Conservation (phyloP, 2,329 filamentous ascomycete genomes). For the Zarea fungicola region DNA sequence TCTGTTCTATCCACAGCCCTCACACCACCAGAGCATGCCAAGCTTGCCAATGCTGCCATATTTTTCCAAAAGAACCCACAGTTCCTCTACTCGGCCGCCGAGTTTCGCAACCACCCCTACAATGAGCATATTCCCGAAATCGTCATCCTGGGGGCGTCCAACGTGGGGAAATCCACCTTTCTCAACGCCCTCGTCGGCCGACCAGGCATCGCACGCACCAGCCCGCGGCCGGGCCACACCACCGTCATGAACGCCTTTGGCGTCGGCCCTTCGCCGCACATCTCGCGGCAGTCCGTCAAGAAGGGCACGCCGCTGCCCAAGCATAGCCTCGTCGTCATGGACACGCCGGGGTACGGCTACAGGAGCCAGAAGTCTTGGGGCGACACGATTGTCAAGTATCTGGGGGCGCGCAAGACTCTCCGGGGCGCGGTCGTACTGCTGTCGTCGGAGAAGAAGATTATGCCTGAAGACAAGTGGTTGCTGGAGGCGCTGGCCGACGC, state of each 20-base stretch:
- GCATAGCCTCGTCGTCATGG: conserved; percentile 45
- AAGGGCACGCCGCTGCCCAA: conserved; percentile 36
- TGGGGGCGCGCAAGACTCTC: conserved; percentile 41
- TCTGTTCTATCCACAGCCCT: not conserved
- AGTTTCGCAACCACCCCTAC: conserved; percentile 42
- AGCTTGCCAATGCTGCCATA: conserved; percentile 22
- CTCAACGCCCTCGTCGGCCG: conserved; percentile 71
- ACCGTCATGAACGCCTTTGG: conserved; percentile 52
- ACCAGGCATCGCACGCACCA: conserved; percentile 41
- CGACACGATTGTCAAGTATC: conserved; percentile 45
- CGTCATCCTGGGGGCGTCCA: conserved; percentile 79
- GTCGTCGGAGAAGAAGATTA: conserved; percentile 47
- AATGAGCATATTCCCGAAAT: conserved; percentile 56
- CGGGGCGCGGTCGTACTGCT: conserved; percentile 50
- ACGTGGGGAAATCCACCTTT: conserved; percentile 84
- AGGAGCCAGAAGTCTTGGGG: conserved; percentile 47
- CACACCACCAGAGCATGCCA: conserved; percentile 17
- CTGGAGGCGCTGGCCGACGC: conserved; percentile 41
- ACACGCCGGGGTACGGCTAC: conserved; percentile 48
- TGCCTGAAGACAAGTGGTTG: conserved; percentile 42
- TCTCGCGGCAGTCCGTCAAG: conserved; percentile 21
- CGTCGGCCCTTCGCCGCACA: conserved; percentile 38
- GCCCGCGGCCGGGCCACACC: conserved; percentile 47
- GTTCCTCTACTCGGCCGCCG: conserved; percentile 47
- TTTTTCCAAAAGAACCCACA: conserved; percentile 28